A percentile compares a stretch with the other conserved stretches of the same genome.
phyloP scores from a whole-genome alignment of 192 early-diverging fungal genomes.

The Bifiguratus adelaidae region DNA sequence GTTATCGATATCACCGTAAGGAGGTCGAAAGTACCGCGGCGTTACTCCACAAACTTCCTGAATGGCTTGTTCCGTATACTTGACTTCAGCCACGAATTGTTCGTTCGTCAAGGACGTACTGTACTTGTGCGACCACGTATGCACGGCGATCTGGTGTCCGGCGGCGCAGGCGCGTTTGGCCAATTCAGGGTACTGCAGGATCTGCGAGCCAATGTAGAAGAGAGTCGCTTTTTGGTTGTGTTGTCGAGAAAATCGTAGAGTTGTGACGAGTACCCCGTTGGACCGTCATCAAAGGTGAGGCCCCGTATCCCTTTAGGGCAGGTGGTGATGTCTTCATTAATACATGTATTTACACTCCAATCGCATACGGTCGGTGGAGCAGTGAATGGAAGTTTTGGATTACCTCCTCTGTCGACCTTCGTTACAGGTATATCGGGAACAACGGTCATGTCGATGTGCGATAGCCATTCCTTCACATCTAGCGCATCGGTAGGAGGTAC shows the following conservation, averaged over 20 bases:
- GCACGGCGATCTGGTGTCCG: constrained; percentile 32
- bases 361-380: neutral
- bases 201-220: constrained; percentile 36
- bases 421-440: constrained; percentile 28
- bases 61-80: constrained; percentile 40
- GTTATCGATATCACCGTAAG: constrained; percentile 59
- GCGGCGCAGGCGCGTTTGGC: constrained; percentile 15
- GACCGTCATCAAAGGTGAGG: constrained; percentile 21
- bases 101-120: constrained; percentile 46
- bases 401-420: constrained; percentile 16
- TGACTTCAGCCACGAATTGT: constrained; percentile 49
- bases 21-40: constrained; percentile 32
- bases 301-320: constrained; percentile 24
- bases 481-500: constrained; percentile 20
- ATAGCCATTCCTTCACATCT: constrained; percentile 30
- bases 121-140: constrained; percentile 51
- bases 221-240: constrained; percentile 24
- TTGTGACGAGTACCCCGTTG: constrained; percentile 25
- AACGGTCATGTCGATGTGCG: constrained; percentile 16
- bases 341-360: neutral
- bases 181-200: constrained; percentile 32
- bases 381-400: constrained; percentile 2
- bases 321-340: constrained; percentile 12
- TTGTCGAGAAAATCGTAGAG: constrained; percentile 29
- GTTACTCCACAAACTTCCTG: constrained; percentile 34